Base-by-base conservation (phyloP, 441 rosid genomes). In the Croton setiger region DNA sequence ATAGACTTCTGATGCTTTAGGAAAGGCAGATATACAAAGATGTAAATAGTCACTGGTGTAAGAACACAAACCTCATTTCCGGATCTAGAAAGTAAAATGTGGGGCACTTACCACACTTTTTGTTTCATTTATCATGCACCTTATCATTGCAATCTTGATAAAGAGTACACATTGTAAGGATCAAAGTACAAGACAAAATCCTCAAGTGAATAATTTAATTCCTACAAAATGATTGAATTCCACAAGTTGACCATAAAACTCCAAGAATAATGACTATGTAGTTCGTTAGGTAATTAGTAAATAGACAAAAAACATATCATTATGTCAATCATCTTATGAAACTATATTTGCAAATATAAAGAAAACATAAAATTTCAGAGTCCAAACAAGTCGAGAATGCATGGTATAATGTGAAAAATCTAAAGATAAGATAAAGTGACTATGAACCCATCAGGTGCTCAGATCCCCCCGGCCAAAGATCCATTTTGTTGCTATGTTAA, bases 91-190 rank as follows among this genome's bases (percentile, higher is more conserved):
- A 2, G 31, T 27, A 27, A 27, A 27, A 27, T 27, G 31, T 27
- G 31, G 31, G 31, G 31, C 31, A 27, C 31, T 27, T 27, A 27
- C 31, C 31, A 27, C 31, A 27, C 31, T 27, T 27, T n/a, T 27
- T 27, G 31, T 27, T 27, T 27, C 31, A 27, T 27, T 27, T 27
- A 27, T 27, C 1, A 27, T 27, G 1, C 31, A 27, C 2, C 31
- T 27, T 27, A 60, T 60, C 21, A 23, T 15, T 10, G 27, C 72
- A 36, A 37, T 61, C 72, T 33, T 39, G 20, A 9, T 51, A 60
- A 69, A 48, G 18, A 13, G 23, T 54, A 36, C 13, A 20, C 59
- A 66, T 39, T 37, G 31, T 41, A 53, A 64, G 6, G 27, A 8
- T 23, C n/a, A 14, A 37, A 62, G 66, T 60, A 27, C n/a, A 39